Evolutionary conservation across 192 early-diverging fungal genomes (phyloP).

Genomic region (Podila epigama): DNA sequence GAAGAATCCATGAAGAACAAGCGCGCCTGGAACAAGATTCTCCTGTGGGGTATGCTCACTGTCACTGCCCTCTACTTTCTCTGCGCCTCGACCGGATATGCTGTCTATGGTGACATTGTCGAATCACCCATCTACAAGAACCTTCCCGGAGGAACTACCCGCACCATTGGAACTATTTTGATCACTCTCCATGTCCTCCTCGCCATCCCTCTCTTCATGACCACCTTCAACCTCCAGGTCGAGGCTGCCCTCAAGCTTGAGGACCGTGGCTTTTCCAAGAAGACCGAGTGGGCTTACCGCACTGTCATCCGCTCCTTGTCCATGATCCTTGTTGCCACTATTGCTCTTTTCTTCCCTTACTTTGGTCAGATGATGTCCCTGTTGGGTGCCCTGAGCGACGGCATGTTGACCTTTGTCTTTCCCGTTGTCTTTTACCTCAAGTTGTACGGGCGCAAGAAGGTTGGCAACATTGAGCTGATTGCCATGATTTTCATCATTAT

Average conservation of each 20-base stretch:
- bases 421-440: conserved; percentile 63
- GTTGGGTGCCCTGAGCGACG: conserved; percentile 63
- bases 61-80: conserved; percentile 70
- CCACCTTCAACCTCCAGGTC: conserved; percentile 66
- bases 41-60: conserved; percentile 55
- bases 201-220: conserved; percentile 72
- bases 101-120: conserved; percentile 65
- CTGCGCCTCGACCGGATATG: conserved; percentile 68
- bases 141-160: conserved; percentile 60
- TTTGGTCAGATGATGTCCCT: conserved; percentile 73
- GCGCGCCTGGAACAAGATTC: conserved; percentile 62
- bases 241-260: conserved; percentile 64
- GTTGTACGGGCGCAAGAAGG: conserved; percentile 54
- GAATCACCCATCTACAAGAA: conserved; percentile 68
- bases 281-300: conserved; percentile 54
- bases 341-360: conserved; percentile 65
- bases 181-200: conserved; percentile 74
- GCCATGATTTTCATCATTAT: conserved; percentile 44
- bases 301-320: conserved; percentile 55
- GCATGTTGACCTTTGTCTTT: conserved; percentile 65
- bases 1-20: conserved; percentile 73
- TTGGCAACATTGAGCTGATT: conserved; percentile 26
- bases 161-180: conserved; percentile 62
- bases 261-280: conserved; percentile 36
- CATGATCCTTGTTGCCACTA: conserved; percentile 52